Percentiles rank a stretch among this genome's conserved stretches.
Conservation (phyloP, 345 rosid species). For the Carallia brachiata region DNA sequence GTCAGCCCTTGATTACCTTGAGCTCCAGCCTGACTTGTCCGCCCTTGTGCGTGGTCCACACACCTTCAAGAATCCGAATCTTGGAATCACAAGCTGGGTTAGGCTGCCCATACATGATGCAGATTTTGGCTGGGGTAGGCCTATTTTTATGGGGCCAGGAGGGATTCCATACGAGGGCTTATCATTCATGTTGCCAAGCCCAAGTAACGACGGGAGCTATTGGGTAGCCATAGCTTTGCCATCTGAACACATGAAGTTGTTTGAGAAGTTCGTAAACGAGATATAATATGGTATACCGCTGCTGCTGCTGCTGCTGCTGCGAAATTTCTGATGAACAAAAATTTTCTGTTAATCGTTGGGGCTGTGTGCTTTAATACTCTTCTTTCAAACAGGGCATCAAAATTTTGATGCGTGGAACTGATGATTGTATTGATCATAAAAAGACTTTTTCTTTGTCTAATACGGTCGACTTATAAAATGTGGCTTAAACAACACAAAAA, state of each 20-base stretch:
- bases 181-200: conserved; percentile 73
- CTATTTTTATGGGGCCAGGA: conserved; percentile 92
- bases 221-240: conserved; percentile 81
- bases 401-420: too few species aligned
- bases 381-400: too few species aligned
- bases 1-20: conserved; percentile 93
- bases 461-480: too few species aligned
- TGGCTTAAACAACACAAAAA: too few species aligned
- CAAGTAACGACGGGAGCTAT: conserved; percentile 70
- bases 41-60: conserved; percentile 82
- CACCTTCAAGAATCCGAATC: conserved; percentile 77
- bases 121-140: conserved; percentile 95
- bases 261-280: conserved; percentile 58
- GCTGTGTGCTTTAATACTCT: too few species aligned
- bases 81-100: conserved; percentile 88
- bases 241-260: conserved; percentile 72
- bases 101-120: conserved; percentile 86
- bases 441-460: too few species aligned
- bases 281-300: conserved; percentile 6
- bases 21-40: conserved; percentile 79
- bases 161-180: conserved; percentile 80
- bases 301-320: too few species aligned
- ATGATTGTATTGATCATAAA: too few species aligned
- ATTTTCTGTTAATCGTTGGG: too few species aligned
- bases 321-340: too few species aligned